Conservation (phyloP, 1,139 yeast genomes). For the Saccharomyces hybrid region DNA sequence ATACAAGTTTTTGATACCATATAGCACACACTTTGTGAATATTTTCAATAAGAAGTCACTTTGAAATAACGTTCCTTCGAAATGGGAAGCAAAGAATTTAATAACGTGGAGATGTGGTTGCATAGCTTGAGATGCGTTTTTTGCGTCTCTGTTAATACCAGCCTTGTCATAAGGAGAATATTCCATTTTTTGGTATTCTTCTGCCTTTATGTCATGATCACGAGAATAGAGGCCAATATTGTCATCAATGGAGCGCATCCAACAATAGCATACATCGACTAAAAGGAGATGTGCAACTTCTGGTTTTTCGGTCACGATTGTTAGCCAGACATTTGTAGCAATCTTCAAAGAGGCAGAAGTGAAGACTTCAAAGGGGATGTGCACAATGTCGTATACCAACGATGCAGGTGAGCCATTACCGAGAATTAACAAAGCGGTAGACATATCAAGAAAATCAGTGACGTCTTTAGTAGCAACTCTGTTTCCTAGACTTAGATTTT, state of each 20-base stretch:
- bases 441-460: conserved; percentile 39
- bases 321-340: conserved; percentile 74
- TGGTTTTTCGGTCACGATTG: conserved; percentile 63
- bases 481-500: conserved; percentile 13
- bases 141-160: conserved; percentile 48
- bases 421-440: conserved; percentile 42
- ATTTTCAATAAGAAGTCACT: conserved; percentile 64
- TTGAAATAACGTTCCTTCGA: conserved; percentile 71
- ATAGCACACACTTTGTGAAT: conserved; percentile 54
- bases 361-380: conserved; percentile 63
- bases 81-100: conserved; percentile 65
- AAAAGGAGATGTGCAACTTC: conserved; percentile 53
- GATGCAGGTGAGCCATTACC: conserved; percentile 44
- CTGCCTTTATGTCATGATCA: conserved; percentile 48
- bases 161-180: conserved; percentile 77
- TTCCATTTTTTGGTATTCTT: conserved; percentile 74
- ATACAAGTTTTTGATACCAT: conserved; percentile 49
- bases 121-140: conserved; percentile 43
- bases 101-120: conserved; percentile 70
- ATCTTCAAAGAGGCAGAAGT: conserved; percentile 54
- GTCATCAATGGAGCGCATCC: conserved; percentile 60
- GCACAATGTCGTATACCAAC: conserved; percentile 51
- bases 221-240: conserved; percentile 60
- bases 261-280: conserved; percentile 52
- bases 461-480: conserved; percentile 33